Evolutionary conservation across 805 yeast species (phyloP).

Genomic region (Candida vartiovaarae): DNA sequence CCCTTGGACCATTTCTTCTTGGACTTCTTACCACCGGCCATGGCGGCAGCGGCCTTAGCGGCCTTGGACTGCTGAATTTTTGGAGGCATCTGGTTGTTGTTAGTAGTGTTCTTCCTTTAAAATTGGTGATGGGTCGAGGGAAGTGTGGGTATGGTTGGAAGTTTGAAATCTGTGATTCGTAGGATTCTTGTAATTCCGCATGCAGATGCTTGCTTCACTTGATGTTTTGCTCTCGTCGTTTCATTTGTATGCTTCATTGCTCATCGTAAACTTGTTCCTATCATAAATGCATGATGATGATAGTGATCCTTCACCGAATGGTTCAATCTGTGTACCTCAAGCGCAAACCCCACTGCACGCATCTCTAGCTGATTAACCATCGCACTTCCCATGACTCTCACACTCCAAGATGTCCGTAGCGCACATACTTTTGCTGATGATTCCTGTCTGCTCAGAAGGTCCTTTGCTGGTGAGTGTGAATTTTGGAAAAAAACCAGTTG

Average conservation of each 20-base stretch:
- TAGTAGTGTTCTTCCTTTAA: conserved; percentile 9
- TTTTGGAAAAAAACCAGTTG: background rate
- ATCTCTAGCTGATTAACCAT: too few species aligned
- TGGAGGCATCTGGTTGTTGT: conserved; percentile 76
- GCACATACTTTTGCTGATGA: conserved; percentile 15
- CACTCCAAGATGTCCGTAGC: background rate
- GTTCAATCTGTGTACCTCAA: too few species aligned
- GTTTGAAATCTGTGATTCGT: too few species aligned
- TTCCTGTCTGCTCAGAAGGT: conserved; percentile 8
- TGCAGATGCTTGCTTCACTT: too few species aligned
- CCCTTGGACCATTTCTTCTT: conserved; percentile 99
- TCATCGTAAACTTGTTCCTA: too few species aligned
- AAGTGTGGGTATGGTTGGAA: too few species aligned
- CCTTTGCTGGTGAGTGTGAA: background rate
- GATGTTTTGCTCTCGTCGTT: too few species aligned
- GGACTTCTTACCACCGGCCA: conserved; percentile 99
- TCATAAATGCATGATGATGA: too few species aligned
- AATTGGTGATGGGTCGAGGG: background rate
- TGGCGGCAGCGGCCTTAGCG: conserved; percentile 99
- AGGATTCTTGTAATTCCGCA: too few species aligned
- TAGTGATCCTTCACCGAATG: too few species aligned
- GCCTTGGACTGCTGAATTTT: conserved; percentile 98
- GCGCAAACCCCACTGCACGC: too few species aligned
- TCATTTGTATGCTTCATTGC: too few species aligned
- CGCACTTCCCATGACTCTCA: background rate